A percentile compares a stretch with the other conserved stretches of the same genome.
phyloP scores from a whole-genome alignment of 305 asterid species.

The Fraxinus velutina region DNA sequence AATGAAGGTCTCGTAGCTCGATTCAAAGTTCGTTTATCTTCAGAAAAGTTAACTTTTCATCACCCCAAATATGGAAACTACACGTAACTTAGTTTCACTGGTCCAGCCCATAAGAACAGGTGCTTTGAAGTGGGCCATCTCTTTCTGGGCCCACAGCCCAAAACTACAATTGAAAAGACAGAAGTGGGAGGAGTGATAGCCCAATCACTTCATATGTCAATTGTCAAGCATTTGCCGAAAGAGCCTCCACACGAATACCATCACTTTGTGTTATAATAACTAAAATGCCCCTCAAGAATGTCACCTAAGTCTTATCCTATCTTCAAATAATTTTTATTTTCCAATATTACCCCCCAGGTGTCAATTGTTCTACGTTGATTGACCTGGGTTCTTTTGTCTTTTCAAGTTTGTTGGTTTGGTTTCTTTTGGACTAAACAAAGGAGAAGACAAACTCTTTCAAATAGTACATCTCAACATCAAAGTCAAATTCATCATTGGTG shows the following conservation, averaged over 20 bases:
- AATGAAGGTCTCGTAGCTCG: neutral
- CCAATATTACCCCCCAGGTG: slow-evolving; percentile 9
- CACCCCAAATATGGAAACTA: neutral
- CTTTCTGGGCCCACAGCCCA: slow-evolving; percentile 35
- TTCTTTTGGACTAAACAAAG: neutral
- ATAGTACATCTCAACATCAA: slow-evolving; percentile 15
- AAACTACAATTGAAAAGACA: slow-evolving; percentile 11
- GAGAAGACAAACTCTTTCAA: slow-evolving; percentile 26
- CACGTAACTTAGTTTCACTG: slow-evolving; percentile 33
- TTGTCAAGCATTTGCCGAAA: slow-evolving; percentile 24
- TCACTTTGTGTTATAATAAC: slow-evolving; percentile 9
- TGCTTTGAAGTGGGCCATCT: slow-evolving; percentile 59
- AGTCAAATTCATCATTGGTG: neutral
- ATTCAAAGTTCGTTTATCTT: neutral
- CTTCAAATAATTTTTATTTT: neutral
- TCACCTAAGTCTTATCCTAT: neutral
- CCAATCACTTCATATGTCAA: slow-evolving; percentile 41
- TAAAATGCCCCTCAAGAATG: slow-evolving; percentile 4
- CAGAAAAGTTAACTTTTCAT: neutral
- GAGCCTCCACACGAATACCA: slow-evolving; percentile 6
- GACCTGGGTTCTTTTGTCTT: neutral
- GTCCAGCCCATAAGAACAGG: slow-evolving; percentile 31
- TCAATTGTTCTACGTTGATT: slow-evolving; percentile 14
- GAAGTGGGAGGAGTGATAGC: slow-evolving; percentile 39
- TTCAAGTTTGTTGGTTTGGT: slow-evolving; percentile 2